Evolutionary conservation across 495 filamentous ascomycete genomes (phyloP), one percentile per base, ranked within the genome.

Genomic region (Aspergillus biplanus): DNA sequence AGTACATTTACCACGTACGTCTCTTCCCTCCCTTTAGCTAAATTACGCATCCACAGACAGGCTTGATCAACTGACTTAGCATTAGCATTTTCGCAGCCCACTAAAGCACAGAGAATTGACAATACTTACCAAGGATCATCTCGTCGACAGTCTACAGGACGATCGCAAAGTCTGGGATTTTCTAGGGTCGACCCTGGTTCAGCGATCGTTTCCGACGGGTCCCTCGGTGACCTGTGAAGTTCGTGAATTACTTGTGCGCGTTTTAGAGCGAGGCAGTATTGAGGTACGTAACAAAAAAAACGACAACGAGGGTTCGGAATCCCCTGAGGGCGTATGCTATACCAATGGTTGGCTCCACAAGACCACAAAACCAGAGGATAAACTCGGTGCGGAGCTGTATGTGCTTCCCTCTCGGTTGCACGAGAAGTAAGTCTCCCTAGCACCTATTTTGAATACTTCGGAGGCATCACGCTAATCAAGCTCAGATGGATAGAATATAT

Each of bases 291-390:
- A 61, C 55, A 33, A 39, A 16, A 13, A 59, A 48, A 9, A 37
- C 54, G 3, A 39, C 49, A 16, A 49, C 46, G 21, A 11, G 18
- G 50, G 61, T 13, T 50, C 48, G 16, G 50, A 56, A 44, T n/a
- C 55, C 15, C 9, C 11, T 15, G 42, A 35, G 47, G 56, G 21
- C 3, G 44, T 16, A 33, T 39, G 35, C 12, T 48, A 11, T 65
- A 57, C 32, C 37, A 48, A 49, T 18, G 56, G 63, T 16, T 66
- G 64, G 64, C 35, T 66, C 21, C 64, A 66, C 46, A 60, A 58
- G 35, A 52, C 59, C 4, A n/a, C 52, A 5, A 34, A 32, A 35
- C 8, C 27, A 5, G 52, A 53, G 12, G 64, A 52, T 33, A 42
- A 47, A 3, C 21, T 31, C 5, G 47, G 33, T 16, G 15, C 5